Evolutionary conservation across 2,329 filamentous ascomycete species (phyloP).

Genomic region (Stagonosporopsis chrysanthemi): DNA sequence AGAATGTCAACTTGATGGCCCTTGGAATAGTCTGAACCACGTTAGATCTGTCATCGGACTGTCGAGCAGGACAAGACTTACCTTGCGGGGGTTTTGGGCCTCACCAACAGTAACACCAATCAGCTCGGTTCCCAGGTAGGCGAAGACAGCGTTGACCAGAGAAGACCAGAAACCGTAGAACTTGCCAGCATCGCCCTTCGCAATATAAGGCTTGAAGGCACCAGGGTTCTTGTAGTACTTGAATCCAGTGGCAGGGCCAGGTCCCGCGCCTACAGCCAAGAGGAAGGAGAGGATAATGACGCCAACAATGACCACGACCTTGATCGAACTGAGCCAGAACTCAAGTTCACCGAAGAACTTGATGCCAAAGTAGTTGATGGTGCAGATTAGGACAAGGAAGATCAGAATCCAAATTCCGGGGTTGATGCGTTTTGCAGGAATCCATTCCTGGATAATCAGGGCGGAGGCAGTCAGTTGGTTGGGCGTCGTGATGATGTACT

Average conservation of each 20-base stretch:
- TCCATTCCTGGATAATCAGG: conserved; percentile 81
- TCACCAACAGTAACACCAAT: conserved; percentile 81
- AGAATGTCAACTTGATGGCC: conserved; percentile 82
- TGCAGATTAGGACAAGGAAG: conserved; percentile 54
- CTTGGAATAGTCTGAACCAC: conserved; percentile 68
- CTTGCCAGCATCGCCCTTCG: conserved; percentile 43
- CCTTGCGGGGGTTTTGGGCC: conserved; percentile 76
- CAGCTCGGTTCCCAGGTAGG: conserved; percentile 75
- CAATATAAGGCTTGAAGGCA: conserved; percentile 53
- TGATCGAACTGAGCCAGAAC: conserved; percentile 58
- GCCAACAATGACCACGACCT: conserved; percentile 56
- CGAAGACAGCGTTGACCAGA: conserved; percentile 79
- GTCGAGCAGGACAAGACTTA: background rate
- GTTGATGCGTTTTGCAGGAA: conserved; percentile 70
- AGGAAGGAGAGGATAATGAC: conserved; percentile 56
- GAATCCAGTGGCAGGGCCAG: conserved; percentile 53
- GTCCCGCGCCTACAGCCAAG: conserved; percentile 54
- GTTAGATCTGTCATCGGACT: background rate
- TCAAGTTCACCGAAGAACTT: conserved; percentile 60
- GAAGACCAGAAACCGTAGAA: conserved; percentile 67
- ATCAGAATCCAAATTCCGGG: conserved; percentile 80
- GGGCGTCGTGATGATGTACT: conserved; percentile 84
- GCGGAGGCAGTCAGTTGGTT: conserved; percentile 85
- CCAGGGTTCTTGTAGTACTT: conserved; percentile 56
- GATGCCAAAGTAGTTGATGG: conserved; percentile 65